Base-by-base conservation (phyloP, 805 yeast genomes). In the Yamadazyma endophytica region DNA sequence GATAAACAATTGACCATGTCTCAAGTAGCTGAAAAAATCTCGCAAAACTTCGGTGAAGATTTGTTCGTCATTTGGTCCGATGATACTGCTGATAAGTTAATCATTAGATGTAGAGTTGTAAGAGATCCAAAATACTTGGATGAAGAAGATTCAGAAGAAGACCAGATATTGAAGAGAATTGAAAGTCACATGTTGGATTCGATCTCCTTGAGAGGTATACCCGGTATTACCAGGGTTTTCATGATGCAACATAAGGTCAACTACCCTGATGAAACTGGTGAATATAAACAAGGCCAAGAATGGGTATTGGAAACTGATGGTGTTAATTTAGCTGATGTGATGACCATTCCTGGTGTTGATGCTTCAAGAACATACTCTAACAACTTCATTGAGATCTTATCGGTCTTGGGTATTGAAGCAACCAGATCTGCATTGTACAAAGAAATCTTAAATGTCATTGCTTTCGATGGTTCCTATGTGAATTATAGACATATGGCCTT, bases 241-340 rank as follows among this genome's bases (percentile, higher is more conserved):
- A 82, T 83, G 89, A 83, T 82, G 89, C 83, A 82, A 54, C 84
- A 82, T 48, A 86, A 82, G 54, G 72, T 75, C 42, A 79, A 75
- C 41, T 52, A 69, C 27, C 83, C 90, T 37, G 88, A 83, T 51
- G 81, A 70, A 24, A 70, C 82, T 29, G 98, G 98, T 47, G 97
- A 86, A 42, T 92, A 68, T 51, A 75, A 77, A 39, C 92, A 88
- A 65, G 82, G 82, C 42, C 89, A 86, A 55, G 97, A 92, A 58
- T 92, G 97, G 97, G 97, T 90, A 22, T 73, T 92, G 58, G 99
- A 92, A 75, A 90, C 98, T 2, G 99, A 92, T 67, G 99, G 99
- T 71, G 90, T 86, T 35, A 94, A 90, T 53, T 72, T 92, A 46
- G 82, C 96, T 2, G 96, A 88, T 49, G 98, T 92, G 30, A 86